Evolutionary conservation across 2,329 filamentous ascomycete species (phyloP).

Genomic region (Blumeriella jaapii): DNA sequence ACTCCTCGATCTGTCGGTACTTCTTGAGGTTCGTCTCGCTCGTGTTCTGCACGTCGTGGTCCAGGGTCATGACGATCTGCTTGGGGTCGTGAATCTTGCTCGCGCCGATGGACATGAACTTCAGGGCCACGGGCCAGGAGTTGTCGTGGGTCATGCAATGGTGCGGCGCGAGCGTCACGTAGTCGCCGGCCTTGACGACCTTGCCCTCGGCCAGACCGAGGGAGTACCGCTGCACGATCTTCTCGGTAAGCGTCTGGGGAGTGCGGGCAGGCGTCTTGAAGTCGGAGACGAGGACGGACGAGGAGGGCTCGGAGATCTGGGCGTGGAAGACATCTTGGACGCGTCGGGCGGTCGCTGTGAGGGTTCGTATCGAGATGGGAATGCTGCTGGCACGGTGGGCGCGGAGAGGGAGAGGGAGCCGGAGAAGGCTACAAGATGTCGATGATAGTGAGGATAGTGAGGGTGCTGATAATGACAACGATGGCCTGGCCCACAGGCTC

Average conservation of each 20-base stretch:
- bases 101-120: conserved; percentile 76
- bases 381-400: too few species aligned
- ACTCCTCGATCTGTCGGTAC: conserved; percentile 69
- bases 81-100: conserved; percentile 56
- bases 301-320: conserved; percentile 43
- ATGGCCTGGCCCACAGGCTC: conserved; percentile 22
- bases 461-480: too few species aligned
- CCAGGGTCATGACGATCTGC: conserved; percentile 74
- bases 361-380: conserved; percentile 18
- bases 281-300: conserved; percentile 43
- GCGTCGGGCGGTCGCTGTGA: conserved; percentile 23
- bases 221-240: conserved; percentile 77
- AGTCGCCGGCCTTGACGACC: conserved; percentile 68
- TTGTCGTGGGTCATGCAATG: conserved; percentile 84
- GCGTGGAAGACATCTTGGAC: conserved; percentile 49
- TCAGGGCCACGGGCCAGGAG: conserved; percentile 59
- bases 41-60: conserved; percentile 85
- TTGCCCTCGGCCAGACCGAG: conserved; percentile 68
- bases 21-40: conserved; percentile 69
- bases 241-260: conserved; percentile 78
- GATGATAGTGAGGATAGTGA: too few species aligned
- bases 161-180: conserved; percentile 62
- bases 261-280: conserved; percentile 29
- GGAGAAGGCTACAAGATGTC: conserved; percentile 18
- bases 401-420: conserved; percentile 16